Percentiles rank a stretch among this genome's conserved stretches.
These are phyloP conservation scores for Fusarium zealandicum DNA, from an alignment of 2,329 filamentous ascomycete species.

Conservation along the genomic window DNA sequence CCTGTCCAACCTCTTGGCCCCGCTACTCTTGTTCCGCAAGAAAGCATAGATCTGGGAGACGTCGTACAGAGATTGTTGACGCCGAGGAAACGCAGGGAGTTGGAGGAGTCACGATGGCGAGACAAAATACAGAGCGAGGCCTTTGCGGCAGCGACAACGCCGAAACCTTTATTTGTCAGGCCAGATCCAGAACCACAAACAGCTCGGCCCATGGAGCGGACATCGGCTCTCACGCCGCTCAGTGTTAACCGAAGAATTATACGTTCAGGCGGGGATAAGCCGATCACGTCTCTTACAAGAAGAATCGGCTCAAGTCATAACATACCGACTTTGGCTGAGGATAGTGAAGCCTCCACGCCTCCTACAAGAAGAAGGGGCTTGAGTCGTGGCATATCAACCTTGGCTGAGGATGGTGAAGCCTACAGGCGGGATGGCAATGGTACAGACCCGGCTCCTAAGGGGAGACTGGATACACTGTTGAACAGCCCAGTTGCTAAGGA, in stretches of 20 bases:
- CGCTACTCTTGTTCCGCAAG: conserved; percentile 50
- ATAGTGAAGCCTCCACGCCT: conserved; percentile 50
- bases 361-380: conserved; percentile 42
- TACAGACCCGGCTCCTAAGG: conserved; percentile 29
- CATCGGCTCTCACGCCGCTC: conserved; percentile 48
- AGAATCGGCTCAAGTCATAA: conserved; percentile 44
- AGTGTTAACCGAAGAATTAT: conserved; percentile 45
- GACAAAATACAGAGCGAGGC: conserved; percentile 15
- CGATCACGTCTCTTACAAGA: conserved; percentile 17
- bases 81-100: conserved; percentile 46
- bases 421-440: conserved; percentile 32
- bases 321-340: conserved; percentile 57
- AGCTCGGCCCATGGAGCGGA: conserved; percentile 24
- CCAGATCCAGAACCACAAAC: conserved; percentile 29
- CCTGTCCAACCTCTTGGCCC: conserved; percentile 36
- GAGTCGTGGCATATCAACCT: conserved; percentile 48
- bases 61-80: conserved; percentile 46
- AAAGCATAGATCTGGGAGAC: conserved; percentile 65
- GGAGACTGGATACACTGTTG: conserved; percentile 46
- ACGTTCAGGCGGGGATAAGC: conserved; percentile 36
- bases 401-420: conserved; percentile 59
- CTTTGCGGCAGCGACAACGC: conserved; percentile 16
- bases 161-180: conserved; percentile 32
- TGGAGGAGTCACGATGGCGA: conserved; percentile 27
- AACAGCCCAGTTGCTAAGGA: conserved; percentile 40